phyloP scores from a whole-genome alignment of 2,329 filamentous ascomycete species.

The Calycina herbarum region DNA sequence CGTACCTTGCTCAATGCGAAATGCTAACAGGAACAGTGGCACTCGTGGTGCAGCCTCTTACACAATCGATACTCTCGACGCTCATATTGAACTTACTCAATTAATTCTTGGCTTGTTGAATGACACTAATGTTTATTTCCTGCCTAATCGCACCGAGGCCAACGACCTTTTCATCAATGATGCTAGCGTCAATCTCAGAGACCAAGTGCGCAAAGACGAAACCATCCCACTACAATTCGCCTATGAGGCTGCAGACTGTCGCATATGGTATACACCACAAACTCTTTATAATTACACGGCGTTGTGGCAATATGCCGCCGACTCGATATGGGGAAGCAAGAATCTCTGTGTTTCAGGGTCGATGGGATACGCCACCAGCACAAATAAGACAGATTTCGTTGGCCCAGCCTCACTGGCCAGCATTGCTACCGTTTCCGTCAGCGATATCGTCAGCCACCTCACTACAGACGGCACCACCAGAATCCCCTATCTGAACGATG shows the following conservation, averaged over 20 bases:
- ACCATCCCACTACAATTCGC: slow-evolving; percentile 54
- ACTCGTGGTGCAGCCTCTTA: slow-evolving; percentile 49
- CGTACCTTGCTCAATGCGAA: not conserved
- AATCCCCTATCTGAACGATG: not conserved
- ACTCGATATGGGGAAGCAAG: slow-evolving; percentile 41
- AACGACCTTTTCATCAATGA: slow-evolving; percentile 26
- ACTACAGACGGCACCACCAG: not conserved
- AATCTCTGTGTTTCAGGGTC: slow-evolving; percentile 30
- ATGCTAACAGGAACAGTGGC: slow-evolving; percentile 40
- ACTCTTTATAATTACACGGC: slow-evolving; percentile 49
- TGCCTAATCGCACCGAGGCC: slow-evolving; percentile 27
- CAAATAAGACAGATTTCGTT: slow-evolving; percentile 14
- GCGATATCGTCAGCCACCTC: not conserved
- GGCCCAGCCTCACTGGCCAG: not conserved
- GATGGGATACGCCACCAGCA: slow-evolving; percentile 5
- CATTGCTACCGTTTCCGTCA: not conserved
- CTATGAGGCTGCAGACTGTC: slow-evolving; percentile 59
- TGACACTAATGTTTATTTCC: slow-evolving; percentile 20
- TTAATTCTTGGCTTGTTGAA: slow-evolving; percentile 20
- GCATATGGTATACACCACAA: slow-evolving; percentile 55
- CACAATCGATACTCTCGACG: slow-evolving; percentile 28
- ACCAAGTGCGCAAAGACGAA: slow-evolving; percentile 37
- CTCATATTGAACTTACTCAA: slow-evolving; percentile 30
- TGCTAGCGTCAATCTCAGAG: slow-evolving; percentile 45
- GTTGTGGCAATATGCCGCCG: slow-evolving; percentile 49